Base-by-base conservation (phyloP, 2,329 filamentous ascomycete species). In the Aureobasidium uvarum region DNA sequence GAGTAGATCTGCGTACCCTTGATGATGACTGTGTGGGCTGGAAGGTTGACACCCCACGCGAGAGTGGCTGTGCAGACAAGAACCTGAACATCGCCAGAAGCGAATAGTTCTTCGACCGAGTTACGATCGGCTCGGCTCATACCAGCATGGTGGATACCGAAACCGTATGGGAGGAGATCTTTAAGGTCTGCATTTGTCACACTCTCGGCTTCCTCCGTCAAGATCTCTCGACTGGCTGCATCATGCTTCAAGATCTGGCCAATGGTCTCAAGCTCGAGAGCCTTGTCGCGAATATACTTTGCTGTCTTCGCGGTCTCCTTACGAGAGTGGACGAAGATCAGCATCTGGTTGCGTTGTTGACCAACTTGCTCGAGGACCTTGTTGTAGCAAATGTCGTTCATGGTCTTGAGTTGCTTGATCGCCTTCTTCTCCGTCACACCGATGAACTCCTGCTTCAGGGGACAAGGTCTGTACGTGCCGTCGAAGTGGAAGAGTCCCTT, bases 231-330 rank as follows among this genome's bases (percentile, higher is more conserved):
- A 70, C 89, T 96, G 51, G 92, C 94, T 63, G 93, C 92, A 78
- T 99, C 95, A 70, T 91, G 93, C 70, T 92, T 89, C 68, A 99
- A 81, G 67, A 99, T 96, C 77, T 98, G 92, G 66, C 94, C 92
- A 72, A 99, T 98, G 0, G 95, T 97, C 72, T 98, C 96, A 81
- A 92, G 84, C 76, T 99, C 95, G n/a, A 99, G 80, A 3, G 95
- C 94, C 78, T 97, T 97, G 80, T 99, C 96, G 68, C 93, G 86
- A 73, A 99, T 93, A 74, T 96, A 96, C 74, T 90, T 92, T 28
- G 94, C 95, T 3, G 96, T 99, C 80, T 99, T 99, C 10, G 93
- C 92, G 0, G 96, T 99, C 77, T 99, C 96, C 74, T 99, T 99
- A 72, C 95, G 86, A 41, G 96, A 99, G 76, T 99, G 96, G 6